A percentile compares a stretch with the other conserved stretches of the same genome.
phyloP scores from a whole-genome alignment of 345 rosid genomes.

The Salix purpurea region DNA sequence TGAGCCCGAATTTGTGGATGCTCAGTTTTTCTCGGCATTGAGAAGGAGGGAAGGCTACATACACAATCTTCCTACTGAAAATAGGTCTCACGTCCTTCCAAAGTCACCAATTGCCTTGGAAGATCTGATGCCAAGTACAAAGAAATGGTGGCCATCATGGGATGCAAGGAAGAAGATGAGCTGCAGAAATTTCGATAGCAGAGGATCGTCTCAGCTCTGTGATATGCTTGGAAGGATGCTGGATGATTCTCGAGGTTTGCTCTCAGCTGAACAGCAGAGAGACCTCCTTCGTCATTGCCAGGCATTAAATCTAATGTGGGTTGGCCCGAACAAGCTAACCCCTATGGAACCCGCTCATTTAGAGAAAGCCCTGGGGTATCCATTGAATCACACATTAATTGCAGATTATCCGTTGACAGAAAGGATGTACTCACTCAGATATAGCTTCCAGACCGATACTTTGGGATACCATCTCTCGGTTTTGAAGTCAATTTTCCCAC shows the following conservation, averaged over 20 bases:
- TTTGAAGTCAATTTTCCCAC: constrained; percentile 58
- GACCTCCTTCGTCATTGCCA: constrained; percentile 55
- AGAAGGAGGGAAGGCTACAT: constrained; percentile 77
- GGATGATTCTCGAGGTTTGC: constrained; percentile 47
- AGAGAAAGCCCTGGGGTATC: constrained; percentile 81
- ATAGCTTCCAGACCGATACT: constrained; percentile 77
- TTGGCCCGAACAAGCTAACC: constrained; percentile 51
- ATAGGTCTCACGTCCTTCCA: constrained; percentile 54
- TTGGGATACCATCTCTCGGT: constrained; percentile 84
- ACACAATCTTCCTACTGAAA: constrained; percentile 72
- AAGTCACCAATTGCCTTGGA: constrained; percentile 52
- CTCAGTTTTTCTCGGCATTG: constrained; percentile 63
- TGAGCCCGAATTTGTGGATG: constrained; percentile 66
- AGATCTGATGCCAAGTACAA: constrained; percentile 58
- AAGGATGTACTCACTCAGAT: constrained; percentile 50
- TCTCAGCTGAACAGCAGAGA: constrained; percentile 52
- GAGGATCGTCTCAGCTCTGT: constrained; percentile 49
- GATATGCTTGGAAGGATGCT: constrained; percentile 48
- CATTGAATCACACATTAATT: constrained; percentile 50
- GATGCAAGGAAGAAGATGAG: constrained; percentile 75
- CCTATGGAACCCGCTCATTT: constrained; percentile 56
- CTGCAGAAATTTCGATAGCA: constrained; percentile 27
- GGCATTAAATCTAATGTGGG: constrained; percentile 64
- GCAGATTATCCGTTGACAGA: constrained; percentile 37
- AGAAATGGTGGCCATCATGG: constrained; percentile 96